Percentiles rank a stretch among this genome's conserved stretches.
Conservation (phyloP, 331 rosid genomes). For the Pyrus hybrid region DNA sequence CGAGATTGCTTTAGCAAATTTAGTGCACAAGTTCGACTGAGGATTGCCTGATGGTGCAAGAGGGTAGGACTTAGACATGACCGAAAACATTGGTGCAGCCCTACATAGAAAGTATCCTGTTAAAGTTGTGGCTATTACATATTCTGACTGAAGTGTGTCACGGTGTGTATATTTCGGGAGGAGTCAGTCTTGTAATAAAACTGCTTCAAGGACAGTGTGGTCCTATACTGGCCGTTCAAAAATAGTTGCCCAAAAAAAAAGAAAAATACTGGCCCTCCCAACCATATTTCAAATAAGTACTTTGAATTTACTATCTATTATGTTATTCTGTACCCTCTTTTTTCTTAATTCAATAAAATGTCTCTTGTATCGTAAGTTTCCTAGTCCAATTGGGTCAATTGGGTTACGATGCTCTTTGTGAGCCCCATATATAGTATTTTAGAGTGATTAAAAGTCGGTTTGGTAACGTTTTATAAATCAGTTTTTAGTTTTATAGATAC, state of each 20-base stretch:
- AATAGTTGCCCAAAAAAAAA: neutral
- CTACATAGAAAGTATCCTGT: neutral
- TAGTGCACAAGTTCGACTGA: no score
- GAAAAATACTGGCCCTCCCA: neutral
- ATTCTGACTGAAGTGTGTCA: neutral
- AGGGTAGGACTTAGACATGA: neutral
- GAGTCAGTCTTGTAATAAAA: neutral
- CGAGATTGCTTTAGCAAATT: no score
- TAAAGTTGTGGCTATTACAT: neutral
- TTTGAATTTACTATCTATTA: no score
- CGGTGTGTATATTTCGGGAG: neutral
- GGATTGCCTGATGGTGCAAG: neutral
- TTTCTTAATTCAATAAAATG: neutral
- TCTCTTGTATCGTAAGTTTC: no score
- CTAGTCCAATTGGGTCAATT: neutral
- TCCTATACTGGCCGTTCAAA: neutral
- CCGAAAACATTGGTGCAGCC: no score
- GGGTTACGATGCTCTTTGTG: no score
- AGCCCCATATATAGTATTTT: no score
- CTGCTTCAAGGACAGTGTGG: neutral
- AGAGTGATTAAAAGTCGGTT: neutral
- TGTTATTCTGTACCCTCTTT: neutral
- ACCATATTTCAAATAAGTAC: neutral
- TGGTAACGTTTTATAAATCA: neutral
- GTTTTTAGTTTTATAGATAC: no score